A percentile compares a stretch with the other conserved stretches of the same genome.
Conservation (phyloP, 106 monocot genomes). For the Gastrodia elata region DNA sequence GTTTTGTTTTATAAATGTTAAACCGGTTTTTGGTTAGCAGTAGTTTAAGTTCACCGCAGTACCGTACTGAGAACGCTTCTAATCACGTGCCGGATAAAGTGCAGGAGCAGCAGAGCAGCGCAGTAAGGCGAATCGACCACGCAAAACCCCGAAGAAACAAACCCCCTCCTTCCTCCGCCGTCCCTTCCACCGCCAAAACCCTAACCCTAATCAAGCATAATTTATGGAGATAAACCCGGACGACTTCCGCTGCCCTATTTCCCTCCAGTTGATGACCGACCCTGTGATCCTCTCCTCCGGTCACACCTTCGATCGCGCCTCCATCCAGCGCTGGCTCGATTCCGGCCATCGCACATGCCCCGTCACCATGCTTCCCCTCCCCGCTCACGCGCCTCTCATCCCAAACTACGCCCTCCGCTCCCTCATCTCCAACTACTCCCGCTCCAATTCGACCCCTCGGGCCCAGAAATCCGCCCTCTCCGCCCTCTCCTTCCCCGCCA, state of each 20-base stretch:
- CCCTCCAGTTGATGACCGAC: constrained; percentile 58
- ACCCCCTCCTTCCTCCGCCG: not conserved
- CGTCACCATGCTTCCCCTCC: constrained; percentile 46
- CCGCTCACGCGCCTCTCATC: constrained; percentile 33
- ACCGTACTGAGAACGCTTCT: not conserved
- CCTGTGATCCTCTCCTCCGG: constrained; percentile 62
- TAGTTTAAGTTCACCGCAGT: not conserved
- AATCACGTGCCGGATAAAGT: too few relatives aligned
- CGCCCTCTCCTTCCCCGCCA: constrained; percentile 3
- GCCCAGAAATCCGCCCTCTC: not conserved
- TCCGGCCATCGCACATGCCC: constrained; percentile 60
- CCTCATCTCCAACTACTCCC: constrained; percentile 32
- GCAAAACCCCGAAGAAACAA: not conserved
- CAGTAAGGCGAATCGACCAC: not conserved
- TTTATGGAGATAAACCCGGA: constrained; percentile 26
- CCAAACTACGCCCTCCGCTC: constrained; percentile 65
- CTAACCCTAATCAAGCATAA: not conserved
- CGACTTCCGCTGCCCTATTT: constrained; percentile 70
- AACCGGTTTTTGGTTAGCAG: not conserved
- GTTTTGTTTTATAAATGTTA: too few relatives aligned
- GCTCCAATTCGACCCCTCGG: not conserved
- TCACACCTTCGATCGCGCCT: constrained; percentile 61
- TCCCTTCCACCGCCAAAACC: not conserved
- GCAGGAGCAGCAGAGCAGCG: too few relatives aligned
- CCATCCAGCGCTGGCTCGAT: constrained; percentile 62